Percentiles rank a stretch among this genome's conserved stretches.
These are phyloP conservation scores for Oleoguttula mirabilis DNA, from an alignment of 495 filamentous ascomycete genomes.

Conservation along the genomic window DNA sequence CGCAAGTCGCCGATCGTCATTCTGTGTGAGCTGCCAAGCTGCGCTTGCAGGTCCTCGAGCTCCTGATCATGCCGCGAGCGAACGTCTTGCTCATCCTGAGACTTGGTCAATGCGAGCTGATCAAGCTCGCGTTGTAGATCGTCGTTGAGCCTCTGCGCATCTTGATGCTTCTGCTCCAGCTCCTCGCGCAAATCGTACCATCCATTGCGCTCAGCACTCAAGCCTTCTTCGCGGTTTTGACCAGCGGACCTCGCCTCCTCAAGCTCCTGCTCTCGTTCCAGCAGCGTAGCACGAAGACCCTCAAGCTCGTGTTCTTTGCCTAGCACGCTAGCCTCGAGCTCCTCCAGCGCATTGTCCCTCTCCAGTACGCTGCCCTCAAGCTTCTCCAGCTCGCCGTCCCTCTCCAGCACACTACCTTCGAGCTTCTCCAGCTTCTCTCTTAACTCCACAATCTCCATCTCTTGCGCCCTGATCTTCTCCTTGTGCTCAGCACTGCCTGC, in stretches of 20 bases:
- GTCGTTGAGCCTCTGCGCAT: conserved; percentile 56
- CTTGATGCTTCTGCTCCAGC: conserved; percentile 65
- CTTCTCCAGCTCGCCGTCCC: conserved; percentile 44
- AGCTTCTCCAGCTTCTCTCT: conserved; percentile 62
- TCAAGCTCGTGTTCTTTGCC: conserved; percentile 45
- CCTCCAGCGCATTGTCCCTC: conserved; percentile 55
- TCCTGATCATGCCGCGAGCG: conserved; percentile 50
- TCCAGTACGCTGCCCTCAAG: conserved; percentile 38
- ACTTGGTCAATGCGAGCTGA: conserved; percentile 53
- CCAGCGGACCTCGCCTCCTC: conserved; percentile 32
- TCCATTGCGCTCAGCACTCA: conserved; percentile 43
- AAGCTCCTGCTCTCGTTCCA: conserved; percentile 47
- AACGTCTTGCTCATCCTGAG: conserved; percentile 49
- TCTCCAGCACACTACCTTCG: conserved; percentile 43
- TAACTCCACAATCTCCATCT: conserved; percentile 61
- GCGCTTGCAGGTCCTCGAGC: conserved; percentile 15
- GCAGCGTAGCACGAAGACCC: conserved; percentile 37
- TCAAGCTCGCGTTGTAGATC: conserved; percentile 69
- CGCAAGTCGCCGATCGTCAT: conserved; percentile 15
- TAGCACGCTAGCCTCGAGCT: conserved; percentile 47
- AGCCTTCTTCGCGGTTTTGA: conserved; percentile 20
- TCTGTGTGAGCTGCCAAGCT: conserved; percentile 17
- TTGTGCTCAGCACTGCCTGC: conserved; percentile 8
- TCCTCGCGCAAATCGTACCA: conserved; percentile 62
- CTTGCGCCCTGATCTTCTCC: conserved; percentile 24